Conservation (phyloP, 805 yeast genomes). For the Grigorovia yakushimaensis region DNA sequence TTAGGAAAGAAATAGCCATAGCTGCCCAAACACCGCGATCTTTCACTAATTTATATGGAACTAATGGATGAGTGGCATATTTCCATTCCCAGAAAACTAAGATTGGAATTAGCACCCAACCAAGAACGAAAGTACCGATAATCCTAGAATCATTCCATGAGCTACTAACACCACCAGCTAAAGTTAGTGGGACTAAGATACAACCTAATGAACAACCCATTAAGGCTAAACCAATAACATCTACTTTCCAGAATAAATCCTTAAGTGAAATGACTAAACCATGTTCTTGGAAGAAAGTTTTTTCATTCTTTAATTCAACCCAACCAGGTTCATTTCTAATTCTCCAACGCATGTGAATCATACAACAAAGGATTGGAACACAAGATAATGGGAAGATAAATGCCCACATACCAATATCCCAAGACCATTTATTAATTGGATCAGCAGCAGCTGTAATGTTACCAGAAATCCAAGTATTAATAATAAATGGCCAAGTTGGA, state of each 20-base stretch:
- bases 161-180: conserved; percentile 53
- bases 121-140: conserved; percentile 63
- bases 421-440: conserved; percentile 40
- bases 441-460: conserved; percentile 36
- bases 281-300: conserved; percentile 31
- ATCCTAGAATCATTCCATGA: conserved; percentile 54
- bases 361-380: conserved; percentile 47
- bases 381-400: conserved; percentile 58
- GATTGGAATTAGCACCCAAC: conserved; percentile 50
- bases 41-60: conserved; percentile 47
- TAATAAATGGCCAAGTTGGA: conserved; percentile 63
- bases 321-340: conserved; percentile 49
- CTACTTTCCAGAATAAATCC: conserved; percentile 52
- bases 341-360: conserved; percentile 44
- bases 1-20: conserved; percentile 44
- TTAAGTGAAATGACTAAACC: conserved; percentile 28
- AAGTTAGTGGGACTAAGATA: conserved; percentile 60
- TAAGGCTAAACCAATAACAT: conserved; percentile 51
- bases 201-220: conserved; percentile 51
- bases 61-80: conserved; percentile 50
- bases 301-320: conserved; percentile 32
- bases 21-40: conserved; percentile 73
- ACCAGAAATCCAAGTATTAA: conserved; percentile 73
- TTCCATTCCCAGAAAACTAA: conserved; percentile 50
- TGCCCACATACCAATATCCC: conserved; percentile 80